These are phyloP conservation scores for Termitomyces sp. DNA, from an alignment of 768 basidiomycete genomes.

Conservation along the genomic window DNA sequence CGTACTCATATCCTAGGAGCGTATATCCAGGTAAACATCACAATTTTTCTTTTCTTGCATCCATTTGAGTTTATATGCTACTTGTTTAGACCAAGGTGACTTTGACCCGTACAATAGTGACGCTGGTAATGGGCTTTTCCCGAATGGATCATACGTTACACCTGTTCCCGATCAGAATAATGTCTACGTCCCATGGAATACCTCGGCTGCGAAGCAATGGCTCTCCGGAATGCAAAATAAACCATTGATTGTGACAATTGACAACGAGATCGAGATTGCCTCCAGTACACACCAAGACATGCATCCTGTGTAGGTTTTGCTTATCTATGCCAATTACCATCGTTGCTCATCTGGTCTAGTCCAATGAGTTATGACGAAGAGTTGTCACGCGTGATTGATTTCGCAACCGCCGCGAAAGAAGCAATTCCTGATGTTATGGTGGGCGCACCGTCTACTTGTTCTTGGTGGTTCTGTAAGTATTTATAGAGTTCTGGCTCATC, in stretches of 20 bases:
- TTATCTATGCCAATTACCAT: background rate
- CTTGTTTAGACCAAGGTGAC: constrained; percentile 28
- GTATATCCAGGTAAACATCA: constrained; percentile 34
- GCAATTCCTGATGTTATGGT: constrained; percentile 38
- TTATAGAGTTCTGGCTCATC: background rate
- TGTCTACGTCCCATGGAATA: constrained; percentile 45
- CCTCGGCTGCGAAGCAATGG: constrained; percentile 36
- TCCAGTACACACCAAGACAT: constrained; percentile 50
- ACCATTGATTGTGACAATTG: constrained; percentile 41
- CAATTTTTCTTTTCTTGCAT: background rate
- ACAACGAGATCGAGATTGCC: constrained; percentile 56
- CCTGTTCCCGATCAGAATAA: constrained; percentile 31
- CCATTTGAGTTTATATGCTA: background rate
- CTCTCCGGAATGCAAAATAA: constrained; percentile 40
- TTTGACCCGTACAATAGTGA: constrained; percentile 44
- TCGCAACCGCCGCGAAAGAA: constrained; percentile 34
- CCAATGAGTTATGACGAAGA: constrained; percentile 48
- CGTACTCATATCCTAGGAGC: constrained; percentile 43
- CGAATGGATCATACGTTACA: constrained; percentile 40
- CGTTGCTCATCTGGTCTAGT: constrained; percentile 17
- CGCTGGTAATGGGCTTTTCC: constrained; percentile 42
- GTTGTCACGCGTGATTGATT: constrained; percentile 36
- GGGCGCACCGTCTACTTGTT: constrained; percentile 41
- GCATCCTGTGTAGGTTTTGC: constrained; percentile 36
- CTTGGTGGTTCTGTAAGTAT: constrained; percentile 40